Evolutionary conservation across 2,329 filamentous ascomycete genomes (phyloP).

Genomic region (Ascosphaera apis): DNA sequence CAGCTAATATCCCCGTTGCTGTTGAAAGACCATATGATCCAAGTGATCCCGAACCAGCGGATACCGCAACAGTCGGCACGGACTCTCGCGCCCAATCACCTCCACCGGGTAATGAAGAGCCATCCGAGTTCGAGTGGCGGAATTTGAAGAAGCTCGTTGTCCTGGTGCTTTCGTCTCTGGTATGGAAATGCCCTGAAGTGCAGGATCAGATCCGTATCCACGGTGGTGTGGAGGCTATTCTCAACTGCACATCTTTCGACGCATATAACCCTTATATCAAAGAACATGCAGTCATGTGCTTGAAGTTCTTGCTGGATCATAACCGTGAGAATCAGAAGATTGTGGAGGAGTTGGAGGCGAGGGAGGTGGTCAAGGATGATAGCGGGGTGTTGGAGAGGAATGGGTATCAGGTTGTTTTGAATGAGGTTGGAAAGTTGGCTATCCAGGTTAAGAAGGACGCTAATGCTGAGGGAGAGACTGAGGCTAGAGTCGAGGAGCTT

Average conservation of each 20-base stretch:
- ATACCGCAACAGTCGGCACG: conserved; percentile 16
- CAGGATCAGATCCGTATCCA: conserved; percentile 72
- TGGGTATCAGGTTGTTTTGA: conserved; percentile 21
- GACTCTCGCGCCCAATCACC: conserved; percentile 23
- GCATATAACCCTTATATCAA: conserved; percentile 87
- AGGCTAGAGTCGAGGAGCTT: background rate
- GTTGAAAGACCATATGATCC: conserved; percentile 45
- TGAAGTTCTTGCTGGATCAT: conserved; percentile 44
- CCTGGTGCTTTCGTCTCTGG: conserved; percentile 65
- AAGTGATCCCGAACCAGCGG: conserved; percentile 17
- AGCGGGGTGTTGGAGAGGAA: conserved; percentile 18
- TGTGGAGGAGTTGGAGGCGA: conserved; percentile 24
- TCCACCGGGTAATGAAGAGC: conserved; percentile 32
- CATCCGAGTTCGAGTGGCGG: conserved; percentile 45
- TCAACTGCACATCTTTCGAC: conserved; percentile 79
- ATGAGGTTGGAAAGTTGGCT: conserved; percentile 20
- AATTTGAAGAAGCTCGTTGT: conserved; percentile 88
- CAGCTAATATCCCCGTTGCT: conserved; percentile 18
- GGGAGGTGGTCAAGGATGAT: conserved; percentile 20
- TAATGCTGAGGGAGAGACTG: conserved; percentile 2
- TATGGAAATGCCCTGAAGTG: conserved; percentile 67
- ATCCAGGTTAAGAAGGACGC: conserved; percentile 14
- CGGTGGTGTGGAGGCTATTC: conserved; percentile 64
- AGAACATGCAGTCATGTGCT: conserved; percentile 67
- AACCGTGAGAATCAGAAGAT: conserved; percentile 30